phyloP scores from a whole-genome alignment of 371 early-diverging fungal genomes.

The Gilbertella persicaria region DNA sequence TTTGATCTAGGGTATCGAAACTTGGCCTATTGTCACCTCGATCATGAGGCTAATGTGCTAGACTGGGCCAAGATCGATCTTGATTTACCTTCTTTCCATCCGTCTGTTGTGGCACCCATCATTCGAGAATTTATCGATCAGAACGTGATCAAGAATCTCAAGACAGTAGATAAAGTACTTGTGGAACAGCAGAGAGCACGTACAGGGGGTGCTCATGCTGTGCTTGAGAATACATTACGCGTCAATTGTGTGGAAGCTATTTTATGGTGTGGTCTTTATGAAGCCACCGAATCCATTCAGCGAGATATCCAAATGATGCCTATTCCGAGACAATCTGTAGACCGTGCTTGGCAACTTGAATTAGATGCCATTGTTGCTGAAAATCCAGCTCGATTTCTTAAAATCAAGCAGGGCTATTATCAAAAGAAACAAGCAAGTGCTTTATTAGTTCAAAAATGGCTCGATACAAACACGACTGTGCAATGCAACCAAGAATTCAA shows the following conservation, averaged over 20 bases:
- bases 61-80: conserved; percentile 51
- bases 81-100: conserved; percentile 32
- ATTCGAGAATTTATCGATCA: conserved; percentile 29
- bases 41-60: conserved; percentile 30
- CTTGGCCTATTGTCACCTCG: conserved; percentile 62
- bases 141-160: conserved; percentile 2
- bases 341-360: conserved; percentile 21
- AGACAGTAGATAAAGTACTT: conserved; percentile 25
- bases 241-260: conserved; percentile 60
- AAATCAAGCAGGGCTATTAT: neutral
- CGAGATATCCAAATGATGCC: conserved; percentile 15
- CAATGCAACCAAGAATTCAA: conserved; percentile 24
- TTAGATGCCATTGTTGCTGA: conserved; percentile 4
- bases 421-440: conserved; percentile 35
- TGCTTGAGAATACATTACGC: conserved; percentile 50
- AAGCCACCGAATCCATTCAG: conserved; percentile 3
- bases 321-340: conserved; percentile 22
- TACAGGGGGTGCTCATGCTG: conserved; percentile 26
- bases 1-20: conserved; percentile 77
- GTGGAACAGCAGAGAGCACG: conserved; percentile 59
- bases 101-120: conserved; percentile 31
- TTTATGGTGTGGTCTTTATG: conserved; percentile 42
- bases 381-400: neutral
- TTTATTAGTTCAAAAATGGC: conserved; percentile 42
- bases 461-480: conserved; percentile 24